Percentiles rank a stretch among this genome's conserved stretches.
These are phyloP conservation scores for Diospyros kaki DNA, from an alignment of 148 eudicot genomes.

Conservation along the genomic window DNA sequence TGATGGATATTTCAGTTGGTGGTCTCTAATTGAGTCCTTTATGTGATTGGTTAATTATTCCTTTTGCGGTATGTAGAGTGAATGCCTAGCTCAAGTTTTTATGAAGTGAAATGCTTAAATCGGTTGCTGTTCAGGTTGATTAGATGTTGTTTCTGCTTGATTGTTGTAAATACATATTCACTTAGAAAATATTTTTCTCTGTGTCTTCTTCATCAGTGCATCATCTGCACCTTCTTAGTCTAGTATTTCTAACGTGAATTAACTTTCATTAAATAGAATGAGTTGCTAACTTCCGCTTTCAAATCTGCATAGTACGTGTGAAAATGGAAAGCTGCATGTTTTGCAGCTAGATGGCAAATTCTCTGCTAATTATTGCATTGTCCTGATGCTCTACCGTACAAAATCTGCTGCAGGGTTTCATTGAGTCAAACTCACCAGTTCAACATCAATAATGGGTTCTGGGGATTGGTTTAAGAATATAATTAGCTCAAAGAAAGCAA, in stretches of 20 bases:
- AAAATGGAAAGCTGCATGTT: neutral
- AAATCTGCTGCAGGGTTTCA: slow-evolving; percentile 13
- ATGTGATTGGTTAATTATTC: neutral
- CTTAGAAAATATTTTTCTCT: neutral
- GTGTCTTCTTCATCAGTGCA: neutral
- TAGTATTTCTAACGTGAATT: neutral
- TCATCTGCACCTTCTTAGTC: neutral
- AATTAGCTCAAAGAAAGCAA: slow-evolving; percentile 61
- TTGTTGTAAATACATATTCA: neutral
- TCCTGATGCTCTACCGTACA: neutral
- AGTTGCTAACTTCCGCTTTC: neutral
- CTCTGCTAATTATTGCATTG: neutral
- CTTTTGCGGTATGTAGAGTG: neutral
- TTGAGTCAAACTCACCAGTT: slow-evolving; percentile 14
- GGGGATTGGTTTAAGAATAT: slow-evolving; percentile 83
- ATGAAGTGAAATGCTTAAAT: neutral
- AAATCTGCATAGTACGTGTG: neutral
- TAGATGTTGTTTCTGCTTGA: neutral
- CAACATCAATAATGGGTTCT: slow-evolving; percentile 57
- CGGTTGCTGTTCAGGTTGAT: neutral
- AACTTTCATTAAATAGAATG: neutral
- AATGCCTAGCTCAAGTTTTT: neutral
- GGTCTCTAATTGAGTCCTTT: neutral
- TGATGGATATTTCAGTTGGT: too few relatives aligned
- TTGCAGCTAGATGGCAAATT: neutral